A percentile compares a stretch with the other conserved stretches of the same genome.
These are phyloP conservation scores for Fusarium kyushuense DNA, from an alignment of 2,329 filamentous ascomycete species.

Conservation along the genomic window DNA sequence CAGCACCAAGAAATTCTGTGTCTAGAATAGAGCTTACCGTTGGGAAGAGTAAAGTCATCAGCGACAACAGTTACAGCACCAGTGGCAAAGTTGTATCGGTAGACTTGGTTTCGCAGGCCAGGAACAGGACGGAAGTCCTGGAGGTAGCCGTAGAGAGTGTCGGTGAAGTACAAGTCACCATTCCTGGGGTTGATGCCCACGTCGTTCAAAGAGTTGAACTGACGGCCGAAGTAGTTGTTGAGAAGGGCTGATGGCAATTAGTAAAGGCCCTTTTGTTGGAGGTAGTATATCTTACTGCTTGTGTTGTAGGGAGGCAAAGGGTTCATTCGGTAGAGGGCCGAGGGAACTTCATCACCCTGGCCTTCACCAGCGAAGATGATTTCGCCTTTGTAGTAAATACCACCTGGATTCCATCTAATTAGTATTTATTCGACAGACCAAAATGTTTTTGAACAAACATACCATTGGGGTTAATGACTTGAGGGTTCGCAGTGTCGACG, in stretches of 20 bases:
- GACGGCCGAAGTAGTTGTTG: slow-evolving; percentile 69
- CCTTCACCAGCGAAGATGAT: slow-evolving; percentile 64
- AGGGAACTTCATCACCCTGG: slow-evolving; percentile 55
- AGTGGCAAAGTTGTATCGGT: slow-evolving; percentile 64
- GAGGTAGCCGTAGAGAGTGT: slow-evolving; percentile 69
- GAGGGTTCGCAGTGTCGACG: slow-evolving; percentile 57
- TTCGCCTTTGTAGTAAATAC: slow-evolving; percentile 62
- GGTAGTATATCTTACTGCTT: slow-evolving; percentile 52
- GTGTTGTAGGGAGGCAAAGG: slow-evolving; percentile 62
- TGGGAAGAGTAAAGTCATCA: slow-evolving; percentile 67
- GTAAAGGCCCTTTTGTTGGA: background rate
- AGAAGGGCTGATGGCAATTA: slow-evolving; percentile 56
- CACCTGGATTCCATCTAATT: slow-evolving; percentile 52
- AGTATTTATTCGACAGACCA: background rate
- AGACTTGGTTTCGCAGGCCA: slow-evolving; percentile 68
- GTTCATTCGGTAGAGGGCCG: slow-evolving; percentile 44
- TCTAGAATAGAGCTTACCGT: slow-evolving; percentile 53
- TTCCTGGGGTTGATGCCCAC: slow-evolving; percentile 64
- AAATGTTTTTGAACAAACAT: background rate
- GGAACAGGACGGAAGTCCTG: slow-evolving; percentile 68
- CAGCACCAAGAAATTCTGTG: fast-evolving
- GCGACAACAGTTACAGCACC: slow-evolving; percentile 67
- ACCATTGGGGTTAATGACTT: slow-evolving; percentile 64
- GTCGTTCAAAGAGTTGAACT: slow-evolving; percentile 72
- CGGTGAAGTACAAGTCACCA: slow-evolving; percentile 71